Conservation (phyloP, 345 rosid species). For the Excoecaria agallocha region DNA sequence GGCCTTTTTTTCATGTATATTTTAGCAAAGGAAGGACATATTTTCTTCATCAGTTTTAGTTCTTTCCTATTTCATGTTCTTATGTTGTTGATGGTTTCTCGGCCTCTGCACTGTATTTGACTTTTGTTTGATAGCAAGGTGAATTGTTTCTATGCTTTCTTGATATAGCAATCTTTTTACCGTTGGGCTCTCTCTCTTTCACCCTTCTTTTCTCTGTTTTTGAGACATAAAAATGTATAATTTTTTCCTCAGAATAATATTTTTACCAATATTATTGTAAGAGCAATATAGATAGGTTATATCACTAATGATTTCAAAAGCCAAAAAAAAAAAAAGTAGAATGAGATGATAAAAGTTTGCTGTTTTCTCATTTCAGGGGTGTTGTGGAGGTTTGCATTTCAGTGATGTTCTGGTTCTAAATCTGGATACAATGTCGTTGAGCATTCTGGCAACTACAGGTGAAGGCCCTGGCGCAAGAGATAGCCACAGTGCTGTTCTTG, state of each 20-base stretch:
- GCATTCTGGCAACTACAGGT: slow-evolving; percentile 48
- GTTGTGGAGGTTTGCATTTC: slow-evolving; percentile 72
- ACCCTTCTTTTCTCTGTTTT: too few relatives aligned
- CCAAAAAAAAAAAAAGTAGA: too few relatives aligned
- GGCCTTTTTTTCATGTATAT: not conserved
- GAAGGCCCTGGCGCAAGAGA: slow-evolving; percentile 73
- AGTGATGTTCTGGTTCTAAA: slow-evolving; percentile 60
- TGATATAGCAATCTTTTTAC: too few relatives aligned
- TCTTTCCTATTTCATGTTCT: slow-evolving; percentile 23
- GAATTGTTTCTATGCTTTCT: not conserved
- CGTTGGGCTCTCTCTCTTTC: too few relatives aligned
- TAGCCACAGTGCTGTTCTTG: slow-evolving; percentile 69
- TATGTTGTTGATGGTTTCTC: slow-evolving; percentile 7
- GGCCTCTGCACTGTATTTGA: not conserved
- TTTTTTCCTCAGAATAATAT: not conserved
- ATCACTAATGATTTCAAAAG: too few relatives aligned
- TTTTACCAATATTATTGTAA: slow-evolving; percentile 1
- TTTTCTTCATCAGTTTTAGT: slow-evolving; percentile 24
- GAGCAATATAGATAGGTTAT: not conserved
- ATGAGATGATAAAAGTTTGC: not conserved
- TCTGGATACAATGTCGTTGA: slow-evolving; percentile 55
- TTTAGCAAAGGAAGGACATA: slow-evolving; percentile 18
- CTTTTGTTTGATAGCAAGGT: slow-evolving; percentile 9
- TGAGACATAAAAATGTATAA: too few relatives aligned
- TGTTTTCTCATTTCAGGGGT: slow-evolving; percentile 43